Evolutionary conservation across 495 filamentous ascomycete genomes (phyloP).

Genomic region (Penicillium egyptiacum): DNA sequence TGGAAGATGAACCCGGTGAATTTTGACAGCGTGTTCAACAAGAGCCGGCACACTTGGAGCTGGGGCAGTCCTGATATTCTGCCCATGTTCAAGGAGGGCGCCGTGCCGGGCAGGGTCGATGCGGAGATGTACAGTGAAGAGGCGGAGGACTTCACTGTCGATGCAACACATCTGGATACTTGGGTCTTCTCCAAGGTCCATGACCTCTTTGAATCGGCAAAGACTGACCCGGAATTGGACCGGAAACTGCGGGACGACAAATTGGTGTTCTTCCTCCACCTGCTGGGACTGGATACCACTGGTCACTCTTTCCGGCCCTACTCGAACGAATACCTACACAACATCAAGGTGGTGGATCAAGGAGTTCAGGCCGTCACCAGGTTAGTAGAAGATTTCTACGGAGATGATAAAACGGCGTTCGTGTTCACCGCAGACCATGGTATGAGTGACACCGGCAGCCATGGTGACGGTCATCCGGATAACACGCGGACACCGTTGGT

Average conservation of each 20-base stretch:
- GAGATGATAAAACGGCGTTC: constrained; percentile 88
- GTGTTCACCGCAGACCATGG: constrained; percentile 98
- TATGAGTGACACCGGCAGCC: constrained; percentile 98
- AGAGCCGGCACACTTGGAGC: constrained; percentile 94
- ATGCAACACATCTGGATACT: constrained; percentile 76
- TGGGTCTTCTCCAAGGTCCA: constrained; percentile 98
- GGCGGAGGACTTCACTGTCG: constrained; percentile 83
- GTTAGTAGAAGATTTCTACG: constrained; percentile 85
- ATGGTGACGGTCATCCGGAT: constrained; percentile 96
- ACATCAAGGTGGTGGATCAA: constrained; percentile 90
- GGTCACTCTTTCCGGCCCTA: constrained; percentile 90
- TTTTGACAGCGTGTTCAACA: constrained; percentile 98
- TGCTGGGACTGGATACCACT: constrained; percentile 92
- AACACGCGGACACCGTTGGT: constrained; percentile 95
- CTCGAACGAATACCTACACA: constrained; percentile 90
- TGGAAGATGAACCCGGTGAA: constrained; percentile 99
- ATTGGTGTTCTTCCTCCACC: constrained; percentile 92
- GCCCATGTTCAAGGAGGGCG: constrained; percentile 94
- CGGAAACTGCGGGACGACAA: constrained; percentile 76
- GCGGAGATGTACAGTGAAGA: constrained; percentile 80
- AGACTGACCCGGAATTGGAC: constrained; percentile 72
- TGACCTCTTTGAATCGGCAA: constrained; percentile 76
- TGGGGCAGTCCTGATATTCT: constrained; percentile 99
- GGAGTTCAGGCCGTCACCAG: constrained; percentile 81
- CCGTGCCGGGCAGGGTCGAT: constrained; percentile 82